A percentile compares a stretch with the other conserved stretches of the same genome.
phyloP scores from a whole-genome alignment of 1,284 basidiomycete species.

The Coniferiporia weirii region DNA sequence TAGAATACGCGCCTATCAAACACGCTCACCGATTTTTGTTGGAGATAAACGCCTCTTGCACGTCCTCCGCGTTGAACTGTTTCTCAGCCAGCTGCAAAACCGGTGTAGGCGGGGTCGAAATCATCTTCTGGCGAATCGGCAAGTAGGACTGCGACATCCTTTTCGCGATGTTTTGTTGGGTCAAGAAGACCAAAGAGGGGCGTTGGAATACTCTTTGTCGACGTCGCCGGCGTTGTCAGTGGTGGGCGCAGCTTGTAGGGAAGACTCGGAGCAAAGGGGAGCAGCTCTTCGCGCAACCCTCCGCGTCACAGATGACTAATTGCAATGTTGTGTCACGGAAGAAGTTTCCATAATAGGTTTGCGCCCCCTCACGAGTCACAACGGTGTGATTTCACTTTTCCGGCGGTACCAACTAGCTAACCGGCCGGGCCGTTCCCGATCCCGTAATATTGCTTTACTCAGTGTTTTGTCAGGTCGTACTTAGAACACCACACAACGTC shows the following conservation, averaged over 20 bases:
- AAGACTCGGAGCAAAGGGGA: neutral
- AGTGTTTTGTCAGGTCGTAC: no score
- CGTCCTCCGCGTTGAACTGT: constrained; percentile 55
- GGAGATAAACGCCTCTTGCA: constrained; percentile 68
- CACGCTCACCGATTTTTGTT: constrained; percentile 59
- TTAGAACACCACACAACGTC: no score
- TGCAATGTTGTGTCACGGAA: no score
- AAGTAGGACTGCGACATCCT: constrained; percentile 43
- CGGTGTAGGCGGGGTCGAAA: constrained; percentile 26
- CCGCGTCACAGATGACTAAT: no score
- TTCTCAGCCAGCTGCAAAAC: constrained; percentile 30
- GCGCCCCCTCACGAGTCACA: no score
- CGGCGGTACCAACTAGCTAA: no score
- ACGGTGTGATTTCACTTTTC: no score
- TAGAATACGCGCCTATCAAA: neutral
- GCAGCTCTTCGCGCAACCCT: neutral
- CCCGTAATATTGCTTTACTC: no score
- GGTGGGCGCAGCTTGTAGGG: neutral
- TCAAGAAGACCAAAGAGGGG: neutral
- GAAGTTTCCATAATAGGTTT: no score
- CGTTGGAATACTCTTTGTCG: neutral
- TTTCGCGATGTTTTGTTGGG: neutral
- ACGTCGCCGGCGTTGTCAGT: neutral
- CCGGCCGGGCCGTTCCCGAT: no score
- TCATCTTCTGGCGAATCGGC: constrained; percentile 32